A percentile compares a stretch with the other conserved stretches of the same genome.
These are phyloP conservation scores for Dendrobium huoshanense DNA, from an alignment of 106 monocot species.

Conservation along the genomic window DNA sequence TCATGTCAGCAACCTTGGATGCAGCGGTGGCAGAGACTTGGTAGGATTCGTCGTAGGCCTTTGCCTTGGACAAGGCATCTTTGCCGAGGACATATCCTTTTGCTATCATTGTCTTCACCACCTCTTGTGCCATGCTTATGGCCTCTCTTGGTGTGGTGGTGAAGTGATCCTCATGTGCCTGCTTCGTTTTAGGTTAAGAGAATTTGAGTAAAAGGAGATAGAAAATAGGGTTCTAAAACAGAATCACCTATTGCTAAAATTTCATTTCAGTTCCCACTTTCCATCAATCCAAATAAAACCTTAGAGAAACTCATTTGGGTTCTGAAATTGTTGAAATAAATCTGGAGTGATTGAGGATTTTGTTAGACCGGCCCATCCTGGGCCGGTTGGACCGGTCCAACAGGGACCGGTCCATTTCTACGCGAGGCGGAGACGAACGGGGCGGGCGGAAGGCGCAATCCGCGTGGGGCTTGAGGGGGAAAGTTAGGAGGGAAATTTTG, in stretches of 20 bases:
- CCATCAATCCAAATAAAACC: too few relatives aligned
- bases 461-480: too few relatives aligned
- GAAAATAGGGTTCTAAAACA: too few relatives aligned
- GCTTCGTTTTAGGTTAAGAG: not conserved
- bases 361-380: too few relatives aligned
- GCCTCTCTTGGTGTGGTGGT: constrained; percentile 57
- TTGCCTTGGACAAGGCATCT: constrained; percentile 72
- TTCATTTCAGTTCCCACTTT: too few relatives aligned
- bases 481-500: too few relatives aligned
- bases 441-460: too few relatives aligned
- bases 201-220: too few relatives aligned
- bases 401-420: too few relatives aligned
- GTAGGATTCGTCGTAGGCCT: constrained; percentile 62
- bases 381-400: too few relatives aligned
- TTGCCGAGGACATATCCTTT: constrained; percentile 67
- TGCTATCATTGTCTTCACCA: constrained; percentile 73
- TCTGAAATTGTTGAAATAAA: not conserved
- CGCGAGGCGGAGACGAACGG: too few relatives aligned
- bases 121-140: constrained; percentile 61
- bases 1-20: constrained; percentile 61
- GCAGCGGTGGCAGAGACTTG: constrained; percentile 59
- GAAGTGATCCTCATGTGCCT: constrained; percentile 15
- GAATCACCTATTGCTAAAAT: too few relatives aligned
- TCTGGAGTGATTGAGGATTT: not conserved
- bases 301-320: not conserved